Base-by-base conservation (phyloP, 805 yeast species). In the Hanseniaspora valbyensis region DNA sequence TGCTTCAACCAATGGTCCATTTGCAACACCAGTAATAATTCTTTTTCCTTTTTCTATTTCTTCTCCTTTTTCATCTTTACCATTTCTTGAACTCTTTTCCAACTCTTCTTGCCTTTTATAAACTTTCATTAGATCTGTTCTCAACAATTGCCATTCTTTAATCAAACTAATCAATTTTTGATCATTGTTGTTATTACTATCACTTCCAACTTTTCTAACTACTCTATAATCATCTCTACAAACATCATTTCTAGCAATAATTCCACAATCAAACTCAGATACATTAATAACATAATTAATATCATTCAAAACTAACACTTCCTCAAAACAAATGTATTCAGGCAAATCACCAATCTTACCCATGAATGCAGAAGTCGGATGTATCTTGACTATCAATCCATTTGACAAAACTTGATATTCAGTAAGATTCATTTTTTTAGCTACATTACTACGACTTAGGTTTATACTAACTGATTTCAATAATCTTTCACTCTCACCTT, bases 321-420 rank as follows among this genome's bases (percentile, higher is more conserved):
- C 50, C 22, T 46, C 50, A 39, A 46, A 46, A 14, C 40, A 46
- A 9, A 46, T 25, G 25, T 46, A 46, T n/a, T 46, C 50, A 9
- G 49, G 49, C 16, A 44, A 21, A 32, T 44, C 49, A 3, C 49
- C 49, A 18, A 44, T 36, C 28, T 44, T 44, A 2, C 39, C 50
- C 44, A 16, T 39, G 21, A 16, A 46, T 16, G 39, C 18, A 4
- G 50, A 46, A 18, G 34, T 19, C 2, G 50, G 44, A 12, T 46
- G 42, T 4, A 41, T 34, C 7, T 34, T 48, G 16, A 44, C 34
- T 5, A 39, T 24, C 39, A 46, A 25, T 4, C 50, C 50, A 21
- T 37, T 46, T 9, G 25, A 26, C 18, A 46, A 25, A 25, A 46
- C 32, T 22, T 46, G 50, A 21, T 46, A 46, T 26, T 46, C 44